Evolutionary conservation across 257 asterid genomes (phyloP), one percentile per base, ranked within the genome.

Genomic region (Nicotiana attenuata): DNA sequence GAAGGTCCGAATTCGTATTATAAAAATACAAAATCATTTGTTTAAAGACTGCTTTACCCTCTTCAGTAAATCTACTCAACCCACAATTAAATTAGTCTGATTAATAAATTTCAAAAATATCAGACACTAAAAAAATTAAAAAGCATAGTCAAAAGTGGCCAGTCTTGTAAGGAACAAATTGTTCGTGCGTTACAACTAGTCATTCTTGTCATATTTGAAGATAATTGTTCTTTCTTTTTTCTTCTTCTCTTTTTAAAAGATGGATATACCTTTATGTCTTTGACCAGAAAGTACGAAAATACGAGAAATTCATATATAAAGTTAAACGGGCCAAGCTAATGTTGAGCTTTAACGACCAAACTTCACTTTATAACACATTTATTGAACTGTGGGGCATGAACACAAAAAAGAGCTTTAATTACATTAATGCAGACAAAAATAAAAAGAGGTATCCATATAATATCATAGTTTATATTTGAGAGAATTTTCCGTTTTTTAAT

Each of bases 251-350:
- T 15, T 45, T 35, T 14, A 52, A 2, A 41, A 41, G 78, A 71
- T 71, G 20, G 33, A 71, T 41, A 35, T 68, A 68, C 3, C 78
- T 69, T 69, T 69, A 41, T 69, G 78, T 69, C 7, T 41, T 41
- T 69, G 78, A 69, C 78, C 59, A 69, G 24, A 71, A 41, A 20
- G 78, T 71, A 45, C 24, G 35, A 69, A 69, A 69, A 41, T 69
- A 69, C 45, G 41, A 67, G 20, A 69, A 69, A 20, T n/a, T 38
- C 24, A 41, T 38, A 57, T 71, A 13, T 38, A 71, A 71, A 71
- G 7, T 20, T 71, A 2, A 69, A 69, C 47, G 7, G 17, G 26
- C 33, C 29, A 61, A 22, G 29, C 11, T 7, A 60, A 11, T 69
- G 33, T 11, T n/a, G 20, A 69, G 33, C 57, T 69, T 41, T 0